phyloP scores from a whole-genome alignment of 140 eudicot species.

The Senecio squalidus region DNA sequence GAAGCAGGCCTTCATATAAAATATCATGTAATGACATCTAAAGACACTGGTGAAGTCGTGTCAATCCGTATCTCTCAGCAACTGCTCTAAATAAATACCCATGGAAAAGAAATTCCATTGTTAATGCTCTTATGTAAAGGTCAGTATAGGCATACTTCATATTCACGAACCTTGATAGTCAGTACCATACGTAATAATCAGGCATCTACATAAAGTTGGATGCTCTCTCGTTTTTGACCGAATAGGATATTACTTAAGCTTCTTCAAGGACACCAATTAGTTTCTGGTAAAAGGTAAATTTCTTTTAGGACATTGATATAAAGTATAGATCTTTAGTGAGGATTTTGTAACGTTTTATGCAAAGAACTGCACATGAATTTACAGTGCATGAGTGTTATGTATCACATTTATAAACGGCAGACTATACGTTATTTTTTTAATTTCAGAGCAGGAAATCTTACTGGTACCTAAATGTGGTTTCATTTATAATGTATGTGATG shows the following conservation, averaged over 20 bases:
- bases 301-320: not conserved
- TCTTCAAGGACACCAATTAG: slow-evolving; percentile 4
- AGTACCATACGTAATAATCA: slow-evolving; percentile 13
- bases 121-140: slow-evolving; percentile 10
- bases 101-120: not conserved
- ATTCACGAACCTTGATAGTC: slow-evolving; percentile 11
- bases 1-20: slow-evolving; percentile 69
- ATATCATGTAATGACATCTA: slow-evolving; percentile 81
- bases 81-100: slow-evolving; percentile 53
- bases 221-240: not conserved
- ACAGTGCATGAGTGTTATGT: slow-evolving; percentile 7
- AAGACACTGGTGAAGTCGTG: slow-evolving; percentile 63
- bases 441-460: not conserved
- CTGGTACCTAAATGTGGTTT: not conserved
- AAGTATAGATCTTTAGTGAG: slow-evolving; percentile 3
- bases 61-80: slow-evolving; percentile 88
- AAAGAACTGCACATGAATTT: slow-evolving; percentile 23
- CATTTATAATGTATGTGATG: not conserved
- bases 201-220: slow-evolving; percentile 11
- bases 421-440: slow-evolving; percentile 1
- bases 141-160: slow-evolving; percentile 8
- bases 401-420: not conserved
- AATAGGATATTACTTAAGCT: not conserved
- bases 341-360: slow-evolving; percentile 30
- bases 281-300: slow-evolving; percentile 10